Base-by-base conservation (phyloP, 2,329 filamentous ascomycete genomes). In the Colletotrichum cereale region DNA sequence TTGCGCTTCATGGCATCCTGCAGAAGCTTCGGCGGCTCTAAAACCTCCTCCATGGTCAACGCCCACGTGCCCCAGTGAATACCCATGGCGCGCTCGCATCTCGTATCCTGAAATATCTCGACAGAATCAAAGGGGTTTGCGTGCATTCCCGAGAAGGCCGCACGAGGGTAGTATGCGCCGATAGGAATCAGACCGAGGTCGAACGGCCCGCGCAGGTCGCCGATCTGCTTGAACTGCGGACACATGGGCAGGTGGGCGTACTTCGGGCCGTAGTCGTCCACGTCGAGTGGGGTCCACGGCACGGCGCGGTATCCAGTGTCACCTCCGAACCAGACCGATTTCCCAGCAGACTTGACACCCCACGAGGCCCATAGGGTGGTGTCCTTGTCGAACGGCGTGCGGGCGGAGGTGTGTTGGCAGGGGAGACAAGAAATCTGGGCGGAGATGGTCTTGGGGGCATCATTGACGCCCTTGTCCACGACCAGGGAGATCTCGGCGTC, bases 61-160 rank as follows among this genome's bases (percentile, higher is more conserved):
- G 93, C 91, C 94, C 95, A 98, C 0, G 93, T 91, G 2, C 95
- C 95, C 95, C 95, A 98, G 79, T 98, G 96, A 76, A 98, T 97
- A 2, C 90, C 95, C 83, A 98, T 86, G 29, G 95, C 95, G 24
- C 84, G 85, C 76, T 88, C 86, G 84, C 95, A 98, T 75, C 87
- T 88, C 0, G 94, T 97, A 76, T 98, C 95, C 8, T 86, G 81
- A 81, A 97, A 97, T 75, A 98, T 97, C 77, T 96, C 94, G 47
- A 97, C 95, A 0, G 92, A 89, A 79, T 98, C 96, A 75, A 90
- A 91, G 0, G 96, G 96, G 79, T 97, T 93, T 10, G 93, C 92
- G 80, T 98, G 96, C 87, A 97, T 91, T 26, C 90, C 84, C 57
- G 91, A 94, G 85, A 96, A 95, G 73, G 96, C 80, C 67, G 80